Conservation (phyloP, 2,329 filamentous ascomycete genomes). For the Dendrostoma leiphaemia region DNA sequence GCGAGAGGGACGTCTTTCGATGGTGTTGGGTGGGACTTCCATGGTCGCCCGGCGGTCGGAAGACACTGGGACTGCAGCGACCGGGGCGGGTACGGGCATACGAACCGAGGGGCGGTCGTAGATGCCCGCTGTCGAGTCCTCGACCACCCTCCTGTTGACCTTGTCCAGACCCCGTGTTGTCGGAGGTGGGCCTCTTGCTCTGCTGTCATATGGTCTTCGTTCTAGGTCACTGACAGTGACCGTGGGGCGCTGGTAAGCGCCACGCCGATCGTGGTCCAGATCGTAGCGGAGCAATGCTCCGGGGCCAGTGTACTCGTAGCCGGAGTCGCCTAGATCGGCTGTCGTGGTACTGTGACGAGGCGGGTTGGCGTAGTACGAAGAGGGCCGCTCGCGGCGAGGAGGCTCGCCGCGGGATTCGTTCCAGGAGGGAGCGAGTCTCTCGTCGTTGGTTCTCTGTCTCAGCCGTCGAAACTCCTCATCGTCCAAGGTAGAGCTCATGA, state of each 20-base stretch:
- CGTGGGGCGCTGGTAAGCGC: constrained; percentile 51
- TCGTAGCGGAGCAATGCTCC: constrained; percentile 62
- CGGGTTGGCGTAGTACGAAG: constrained; percentile 42
- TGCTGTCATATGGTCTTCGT: constrained; percentile 39
- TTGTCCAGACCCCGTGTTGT: constrained; percentile 70
- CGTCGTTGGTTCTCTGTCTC: constrained; percentile 45
- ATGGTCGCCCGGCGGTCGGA: constrained; percentile 31
- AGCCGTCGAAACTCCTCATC: constrained; percentile 50
- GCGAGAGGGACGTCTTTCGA: constrained; percentile 32
- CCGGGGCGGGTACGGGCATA: constrained; percentile 45
- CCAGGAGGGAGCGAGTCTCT: constrained; percentile 37
- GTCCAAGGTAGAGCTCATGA: constrained; percentile 48
- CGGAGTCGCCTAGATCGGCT: constrained; percentile 56
- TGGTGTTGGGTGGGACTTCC: constrained; percentile 34
- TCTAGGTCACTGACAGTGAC: constrained; percentile 48
- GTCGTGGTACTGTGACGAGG: constrained; percentile 41
- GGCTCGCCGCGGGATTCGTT: constrained; percentile 44
- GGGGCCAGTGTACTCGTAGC: constrained; percentile 63
- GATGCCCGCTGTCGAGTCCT: constrained; percentile 31
- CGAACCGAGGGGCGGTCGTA: constrained; percentile 48
- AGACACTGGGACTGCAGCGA: constrained; percentile 37
- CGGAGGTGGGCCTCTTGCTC: constrained; percentile 58
- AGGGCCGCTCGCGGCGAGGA: constrained; percentile 45
- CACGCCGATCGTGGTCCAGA: constrained; percentile 51
- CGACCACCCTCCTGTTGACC: constrained; percentile 47